A percentile compares a stretch with the other conserved stretches of the same genome.
Evolutionary conservation across 2,329 filamentous ascomycete genomes (phyloP).

Genomic region (Chalara sp.): DNA sequence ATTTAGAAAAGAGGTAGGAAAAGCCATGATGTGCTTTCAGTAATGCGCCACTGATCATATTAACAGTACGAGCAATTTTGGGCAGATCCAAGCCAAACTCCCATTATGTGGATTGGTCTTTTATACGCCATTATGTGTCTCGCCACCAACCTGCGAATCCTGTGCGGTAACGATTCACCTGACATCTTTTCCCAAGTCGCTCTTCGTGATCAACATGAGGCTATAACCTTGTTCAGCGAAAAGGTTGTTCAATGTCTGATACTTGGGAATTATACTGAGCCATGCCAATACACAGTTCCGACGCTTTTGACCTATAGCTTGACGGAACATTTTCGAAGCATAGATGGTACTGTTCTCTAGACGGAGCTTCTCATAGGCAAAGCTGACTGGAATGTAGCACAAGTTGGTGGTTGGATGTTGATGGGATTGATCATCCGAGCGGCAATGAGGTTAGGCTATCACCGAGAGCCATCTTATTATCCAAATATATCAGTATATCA

Average conservation of each 20-base stretch:
- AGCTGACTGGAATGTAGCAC: slow-evolving; percentile 21
- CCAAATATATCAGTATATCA: slow-evolving; percentile 44
- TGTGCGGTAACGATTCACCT: slow-evolving; percentile 6
- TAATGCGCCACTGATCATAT: slow-evolving; percentile 3
- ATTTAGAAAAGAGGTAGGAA: slow-evolving; percentile 36
- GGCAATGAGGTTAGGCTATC: slow-evolving; percentile 51
- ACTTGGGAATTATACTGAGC: slow-evolving; percentile 42
- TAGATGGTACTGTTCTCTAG: slow-evolving; percentile 20
- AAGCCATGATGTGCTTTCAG: background rate
- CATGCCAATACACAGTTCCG: slow-evolving; percentile 40
- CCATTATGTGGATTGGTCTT: slow-evolving; percentile 46
- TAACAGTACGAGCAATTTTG: slow-evolving; percentile 25
- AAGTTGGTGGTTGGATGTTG: slow-evolving; percentile 48
- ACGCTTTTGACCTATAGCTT: slow-evolving; percentile 46
- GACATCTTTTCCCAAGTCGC: slow-evolving; percentile 40
- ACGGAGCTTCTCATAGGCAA: too few species aligned
- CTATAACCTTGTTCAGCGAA: slow-evolving; percentile 40
- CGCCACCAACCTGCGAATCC: slow-evolving; percentile 12
- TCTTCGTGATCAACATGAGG: slow-evolving; percentile 27
- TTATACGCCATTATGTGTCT: slow-evolving; percentile 29
- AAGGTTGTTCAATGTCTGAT: slow-evolving; percentile 47
- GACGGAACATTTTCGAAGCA: slow-evolving; percentile 43
- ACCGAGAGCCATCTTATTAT: slow-evolving; percentile 44
- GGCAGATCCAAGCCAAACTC: slow-evolving; percentile 19
- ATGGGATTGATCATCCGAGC: slow-evolving; percentile 43